These are phyloP conservation scores for Cryphonectria carpinicola DNA, from an alignment of 2,329 filamentous ascomycete species.

Conservation along the genomic window DNA sequence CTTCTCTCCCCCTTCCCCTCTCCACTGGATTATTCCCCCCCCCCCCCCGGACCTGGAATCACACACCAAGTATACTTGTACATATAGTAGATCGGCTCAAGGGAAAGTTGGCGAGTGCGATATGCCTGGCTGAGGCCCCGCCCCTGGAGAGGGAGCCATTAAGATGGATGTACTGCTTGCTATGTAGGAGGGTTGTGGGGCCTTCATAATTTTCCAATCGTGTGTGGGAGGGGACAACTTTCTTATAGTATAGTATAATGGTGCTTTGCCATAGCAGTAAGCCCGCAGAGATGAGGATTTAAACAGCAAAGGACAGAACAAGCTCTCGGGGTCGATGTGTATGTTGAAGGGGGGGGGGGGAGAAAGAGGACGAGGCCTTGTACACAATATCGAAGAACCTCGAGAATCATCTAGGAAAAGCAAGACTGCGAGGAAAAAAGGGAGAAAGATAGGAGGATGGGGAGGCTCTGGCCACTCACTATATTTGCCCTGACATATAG, in stretches of 20 bases:
- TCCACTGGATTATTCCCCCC: too few species aligned
- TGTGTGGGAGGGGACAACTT: background rate
- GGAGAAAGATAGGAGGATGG: too few species aligned
- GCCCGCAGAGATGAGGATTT: background rate
- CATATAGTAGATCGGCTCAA: background rate
- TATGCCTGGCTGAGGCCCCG: background rate
- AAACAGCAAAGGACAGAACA: background rate
- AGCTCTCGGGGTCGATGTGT: background rate
- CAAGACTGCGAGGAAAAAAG: too few species aligned
- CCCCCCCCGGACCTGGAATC: too few species aligned
- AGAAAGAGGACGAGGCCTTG: background rate
- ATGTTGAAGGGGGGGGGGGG: too few species aligned
- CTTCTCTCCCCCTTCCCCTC: too few species aligned
- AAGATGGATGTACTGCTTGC: background rate
- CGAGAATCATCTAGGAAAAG: background rate
- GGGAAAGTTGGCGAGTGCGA: background rate
- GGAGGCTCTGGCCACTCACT: too few species aligned
- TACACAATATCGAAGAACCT: too few species aligned
- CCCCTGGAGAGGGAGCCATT: background rate
- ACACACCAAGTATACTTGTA: background rate
- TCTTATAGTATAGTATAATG: background rate
- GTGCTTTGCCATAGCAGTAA: background rate
- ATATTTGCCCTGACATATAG: too few species aligned
- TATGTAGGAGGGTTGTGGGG: background rate
- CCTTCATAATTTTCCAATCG: background rate